Conservation (phyloP, 257 asterid genomes). For the Nicotiana undulata region DNA sequence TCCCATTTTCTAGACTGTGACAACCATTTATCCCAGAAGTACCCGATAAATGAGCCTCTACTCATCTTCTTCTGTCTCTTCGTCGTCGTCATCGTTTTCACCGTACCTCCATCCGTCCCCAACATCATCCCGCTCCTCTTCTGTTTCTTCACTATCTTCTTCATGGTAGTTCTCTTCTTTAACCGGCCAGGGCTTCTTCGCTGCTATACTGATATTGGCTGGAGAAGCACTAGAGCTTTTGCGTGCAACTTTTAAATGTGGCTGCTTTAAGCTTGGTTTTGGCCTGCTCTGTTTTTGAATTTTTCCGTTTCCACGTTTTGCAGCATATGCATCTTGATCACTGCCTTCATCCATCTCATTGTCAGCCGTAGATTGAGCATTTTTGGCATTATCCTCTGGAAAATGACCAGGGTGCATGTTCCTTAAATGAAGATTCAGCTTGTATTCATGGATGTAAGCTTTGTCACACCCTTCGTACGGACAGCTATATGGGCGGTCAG, state of each 20-base stretch:
- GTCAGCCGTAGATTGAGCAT: constrained; percentile 30
- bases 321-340: constrained; percentile 57
- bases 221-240: constrained; percentile 44
- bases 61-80: constrained; percentile 94
- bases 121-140: constrained; percentile 74
- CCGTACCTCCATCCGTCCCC: constrained; percentile 77
- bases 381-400: constrained; percentile 63
- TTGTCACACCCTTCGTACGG: constrained; percentile 95
- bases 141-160: constrained; percentile 98
- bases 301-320: constrained; percentile 48
- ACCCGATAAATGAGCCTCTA: constrained; percentile 12
- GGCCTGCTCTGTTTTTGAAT: constrained; percentile 57
- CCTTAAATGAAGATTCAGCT: constrained; percentile 86
- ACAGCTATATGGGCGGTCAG: constrained; percentile 86
- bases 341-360: constrained; percentile 79
- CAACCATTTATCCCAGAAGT: background rate
- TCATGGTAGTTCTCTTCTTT: constrained; percentile 56
- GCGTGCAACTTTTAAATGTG: constrained; percentile 69
- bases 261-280: constrained; percentile 68
- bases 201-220: constrained; percentile 34
- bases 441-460: constrained; percentile 98
- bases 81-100: constrained; percentile 71
- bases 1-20: background rate
- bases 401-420: constrained; percentile 95
- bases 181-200: constrained; percentile 52